Conservation (phyloP, 495 filamentous ascomycete species). For the Neurospora sp. region DNA sequence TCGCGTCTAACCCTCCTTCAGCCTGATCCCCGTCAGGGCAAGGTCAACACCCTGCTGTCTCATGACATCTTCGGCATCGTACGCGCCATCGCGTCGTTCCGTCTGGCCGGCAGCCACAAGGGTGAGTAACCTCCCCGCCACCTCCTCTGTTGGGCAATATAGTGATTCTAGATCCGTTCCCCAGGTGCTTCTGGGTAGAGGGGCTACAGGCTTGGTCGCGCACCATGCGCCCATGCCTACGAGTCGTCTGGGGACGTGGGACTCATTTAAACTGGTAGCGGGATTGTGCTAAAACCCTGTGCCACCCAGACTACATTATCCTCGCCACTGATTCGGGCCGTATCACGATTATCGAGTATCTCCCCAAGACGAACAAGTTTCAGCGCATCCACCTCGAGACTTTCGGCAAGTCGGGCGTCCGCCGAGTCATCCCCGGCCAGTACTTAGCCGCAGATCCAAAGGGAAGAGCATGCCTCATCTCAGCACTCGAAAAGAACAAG, state of each 20-base stretch:
- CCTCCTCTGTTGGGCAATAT: constrained; percentile 53
- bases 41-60: constrained; percentile 72
- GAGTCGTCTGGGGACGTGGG: constrained; percentile 5
- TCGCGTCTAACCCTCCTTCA: constrained; percentile 81
- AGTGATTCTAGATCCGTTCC: constrained; percentile 79
- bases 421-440: constrained; percentile 88
- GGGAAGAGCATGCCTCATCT: constrained; percentile 87
- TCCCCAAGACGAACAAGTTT: constrained; percentile 78
- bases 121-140: constrained; percentile 54
- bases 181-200: constrained; percentile 32
- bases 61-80: constrained; percentile 97
- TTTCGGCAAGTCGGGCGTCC: constrained; percentile 94
- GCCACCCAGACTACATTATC: constrained; percentile 80
- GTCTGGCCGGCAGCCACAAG: constrained; percentile 88
- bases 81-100: constrained; percentile 73
- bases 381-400: constrained; percentile 88
- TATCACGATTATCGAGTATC: constrained; percentile 88
- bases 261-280: constrained; percentile 9
- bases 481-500: constrained; percentile 97
- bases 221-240: constrained; percentile 17
- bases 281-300: constrained; percentile 49
- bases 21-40: constrained; percentile 74
- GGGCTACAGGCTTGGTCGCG: neutral
- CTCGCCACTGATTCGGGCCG: constrained; percentile 92
- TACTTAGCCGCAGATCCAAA: constrained; percentile 92